phyloP scores from a whole-genome alignment of 257 asterid genomes.

The Ilex aquifolium region DNA sequence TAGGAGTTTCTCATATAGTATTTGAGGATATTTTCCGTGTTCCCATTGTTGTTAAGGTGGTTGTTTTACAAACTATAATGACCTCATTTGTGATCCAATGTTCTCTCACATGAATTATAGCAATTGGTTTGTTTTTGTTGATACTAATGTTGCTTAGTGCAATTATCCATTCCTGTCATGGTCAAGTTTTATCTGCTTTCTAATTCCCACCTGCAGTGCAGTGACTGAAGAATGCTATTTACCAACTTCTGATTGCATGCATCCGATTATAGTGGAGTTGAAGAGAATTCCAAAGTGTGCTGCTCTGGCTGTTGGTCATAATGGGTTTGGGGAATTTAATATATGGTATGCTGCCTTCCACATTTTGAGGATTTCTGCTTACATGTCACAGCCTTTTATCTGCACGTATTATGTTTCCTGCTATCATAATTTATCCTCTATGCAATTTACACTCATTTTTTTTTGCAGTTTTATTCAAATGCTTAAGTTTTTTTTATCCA shows the following conservation, averaged over 20 bases:
- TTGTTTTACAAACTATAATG: no score
- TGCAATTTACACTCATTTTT: background rate
- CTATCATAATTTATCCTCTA: background rate
- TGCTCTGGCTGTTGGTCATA: slow-evolving; percentile 70
- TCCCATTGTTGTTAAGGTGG: no score
- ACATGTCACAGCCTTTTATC: background rate
- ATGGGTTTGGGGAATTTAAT: slow-evolving; percentile 74
- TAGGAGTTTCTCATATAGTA: no score
- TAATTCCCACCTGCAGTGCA: slow-evolving; percentile 48
- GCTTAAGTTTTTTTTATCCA: no score
- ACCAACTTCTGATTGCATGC: slow-evolving; percentile 51
- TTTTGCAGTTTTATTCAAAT: no score
- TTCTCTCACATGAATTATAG: background rate
- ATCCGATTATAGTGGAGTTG: slow-evolving; percentile 58
- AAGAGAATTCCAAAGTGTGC: slow-evolving; percentile 64
- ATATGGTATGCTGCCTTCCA: slow-evolving; percentile 52
- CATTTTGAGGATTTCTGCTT: background rate
- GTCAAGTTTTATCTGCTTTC: background rate
- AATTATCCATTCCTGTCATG: background rate
- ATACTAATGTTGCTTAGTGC: background rate
- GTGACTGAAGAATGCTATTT: slow-evolving; percentile 48
- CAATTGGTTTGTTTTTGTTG: background rate
- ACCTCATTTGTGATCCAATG: no score
- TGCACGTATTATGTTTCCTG: background rate
- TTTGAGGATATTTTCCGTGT: no score